Evolutionary conservation across 495 filamentous ascomycete species (phyloP), one percentile per base, ranked within the genome.

Genomic region (Aspergillus kassunensis): DNA sequence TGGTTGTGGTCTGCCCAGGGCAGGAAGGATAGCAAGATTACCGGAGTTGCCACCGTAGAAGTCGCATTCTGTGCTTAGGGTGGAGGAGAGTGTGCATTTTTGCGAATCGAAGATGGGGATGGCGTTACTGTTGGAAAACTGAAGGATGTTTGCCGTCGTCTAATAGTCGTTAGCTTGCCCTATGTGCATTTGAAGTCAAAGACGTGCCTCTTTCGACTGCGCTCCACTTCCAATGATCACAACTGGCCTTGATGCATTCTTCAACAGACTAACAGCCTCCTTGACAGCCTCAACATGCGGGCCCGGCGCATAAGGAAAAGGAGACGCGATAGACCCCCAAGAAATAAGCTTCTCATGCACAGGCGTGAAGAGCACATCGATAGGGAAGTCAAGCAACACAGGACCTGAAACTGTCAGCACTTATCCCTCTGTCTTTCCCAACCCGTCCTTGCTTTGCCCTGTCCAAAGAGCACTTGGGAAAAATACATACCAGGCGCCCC

Each of bases 261-360:
- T 24, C 6, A 66, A 18, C 12, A 67, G 43, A 10, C 48, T n/a
- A 5, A 47, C 41, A 0, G 55, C 59, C 18, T 43, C 49, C 29
- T 55, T 45, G 15, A 64, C 29, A 10, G 64, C 61, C 6, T 46
- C 51, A 11, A 18, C 16, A 31, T 60, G 53, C 2, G 64, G 54
- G 9, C 58, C 61, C 7, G 64, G 56, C 4, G 49, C 50, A 49
- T 52, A 64, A 15, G 58, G 31, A 0, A 49, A 44, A 3, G 59
- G 61, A 3, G 61, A 64, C 9, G 59, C 13, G 24, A 67, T 62
- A 2, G 64, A 64, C 4, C 64, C 64, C 64, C 64, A 67, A 15
- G 61, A 54, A 15, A 67, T 62, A 8, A 64, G 51, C 6, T 58
- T 59, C 5, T 49, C 42, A 27, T 67, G 50, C 4, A 67, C 39